Percentiles rank a stretch among this genome's conserved stretches.
These are phyloP conservation scores for Citrus trifoliata DNA, from an alignment of 345 rosid genomes.

Conservation along the genomic window DNA sequence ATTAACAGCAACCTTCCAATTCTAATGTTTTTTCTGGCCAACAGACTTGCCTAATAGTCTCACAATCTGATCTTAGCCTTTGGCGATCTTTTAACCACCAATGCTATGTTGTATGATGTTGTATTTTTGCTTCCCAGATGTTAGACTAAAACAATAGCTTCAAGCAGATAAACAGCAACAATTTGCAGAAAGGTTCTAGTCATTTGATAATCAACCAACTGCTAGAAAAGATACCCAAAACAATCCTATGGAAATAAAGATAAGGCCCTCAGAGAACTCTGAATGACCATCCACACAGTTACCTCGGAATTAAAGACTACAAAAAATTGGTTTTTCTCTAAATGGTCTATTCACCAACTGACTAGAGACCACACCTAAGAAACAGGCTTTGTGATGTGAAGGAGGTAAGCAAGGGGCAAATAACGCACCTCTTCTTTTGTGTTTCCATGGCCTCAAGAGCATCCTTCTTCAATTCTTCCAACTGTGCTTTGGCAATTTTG, in stretches of 20 bases:
- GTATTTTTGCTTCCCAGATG: background rate
- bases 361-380: background rate
- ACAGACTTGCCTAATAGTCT: background rate
- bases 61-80: background rate
- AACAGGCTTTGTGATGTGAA: background rate
- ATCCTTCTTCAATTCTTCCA: conserved; percentile 88
- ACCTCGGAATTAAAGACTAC: too few species aligned
- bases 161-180: background rate
- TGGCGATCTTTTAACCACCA: background rate
- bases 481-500: conserved; percentile 78
- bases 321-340: too few species aligned
- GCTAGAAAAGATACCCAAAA: background rate
- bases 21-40: background rate
- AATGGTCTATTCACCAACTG: background rate
- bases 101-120: background rate
- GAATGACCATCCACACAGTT: too few species aligned
- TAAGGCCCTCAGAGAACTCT: too few species aligned
- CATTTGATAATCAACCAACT: background rate
- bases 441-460: conserved; percentile 94
- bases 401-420: background rate
- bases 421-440: conserved; percentile 74
- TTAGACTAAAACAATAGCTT: background rate
- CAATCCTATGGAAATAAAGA: background rate
- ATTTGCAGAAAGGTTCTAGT: background rate
- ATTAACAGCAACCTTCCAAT: background rate